Evolutionary conservation across 169 alveolate genomes (phyloP).

Genomic region (Hepatocystis sp.): DNA sequence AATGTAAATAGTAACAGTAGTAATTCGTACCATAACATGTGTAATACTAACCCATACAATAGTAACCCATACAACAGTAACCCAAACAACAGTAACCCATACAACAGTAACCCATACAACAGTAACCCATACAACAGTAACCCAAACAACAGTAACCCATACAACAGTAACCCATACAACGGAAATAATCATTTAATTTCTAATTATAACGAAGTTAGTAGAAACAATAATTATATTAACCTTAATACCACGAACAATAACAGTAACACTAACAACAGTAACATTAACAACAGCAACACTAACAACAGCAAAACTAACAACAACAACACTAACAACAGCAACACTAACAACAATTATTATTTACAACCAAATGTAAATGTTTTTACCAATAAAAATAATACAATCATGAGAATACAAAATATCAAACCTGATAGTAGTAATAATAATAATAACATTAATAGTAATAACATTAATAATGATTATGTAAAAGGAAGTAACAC

Average conservation of each 20-base stretch:
- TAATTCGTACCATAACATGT: background rate
- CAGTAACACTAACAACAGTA: constrained; percentile 4
- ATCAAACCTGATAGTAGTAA: too few relatives aligned
- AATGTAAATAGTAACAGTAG: background rate
- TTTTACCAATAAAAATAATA: background rate
- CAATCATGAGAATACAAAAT: too few relatives aligned
- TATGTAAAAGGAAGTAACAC: background rate
- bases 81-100: background rate
- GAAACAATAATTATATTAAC: too few relatives aligned
- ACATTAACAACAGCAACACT: too few relatives aligned
- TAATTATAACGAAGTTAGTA: too few relatives aligned
- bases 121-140: background rate
- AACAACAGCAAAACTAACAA: background rate
- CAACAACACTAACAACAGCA: background rate
- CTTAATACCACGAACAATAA: too few relatives aligned
- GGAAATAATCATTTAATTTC: too few relatives aligned
- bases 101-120: background rate
- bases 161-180: background rate
- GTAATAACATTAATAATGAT: background rate
- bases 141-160: background rate
- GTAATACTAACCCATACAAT: background rate
- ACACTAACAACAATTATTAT: background rate
- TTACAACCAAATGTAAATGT: background rate
- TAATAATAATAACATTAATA: background rate
- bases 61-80: background rate